Percentiles rank a stretch among this genome's conserved stretches.
Conservation (phyloP, 495 filamentous ascomycete genomes). For the Letharia columbiana region DNA sequence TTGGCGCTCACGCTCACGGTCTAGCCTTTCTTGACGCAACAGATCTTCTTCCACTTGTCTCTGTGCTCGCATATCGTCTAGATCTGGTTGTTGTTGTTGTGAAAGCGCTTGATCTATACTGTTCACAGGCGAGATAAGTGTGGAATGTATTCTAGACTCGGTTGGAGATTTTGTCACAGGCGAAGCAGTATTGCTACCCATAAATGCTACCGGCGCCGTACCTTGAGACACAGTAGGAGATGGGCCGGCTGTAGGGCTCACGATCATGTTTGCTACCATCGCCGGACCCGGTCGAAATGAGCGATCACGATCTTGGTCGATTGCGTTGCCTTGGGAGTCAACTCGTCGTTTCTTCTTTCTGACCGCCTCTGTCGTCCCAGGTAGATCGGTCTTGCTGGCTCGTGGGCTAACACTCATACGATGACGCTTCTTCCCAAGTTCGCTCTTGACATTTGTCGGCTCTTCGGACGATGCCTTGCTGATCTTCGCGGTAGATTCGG, state of each 20-base stretch:
- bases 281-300: constrained; percentile 18
- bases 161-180: constrained; percentile 20
- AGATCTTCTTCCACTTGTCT: constrained; percentile 19
- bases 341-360: constrained; percentile 44
- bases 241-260: constrained; percentile 23
- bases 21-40: constrained; percentile 11
- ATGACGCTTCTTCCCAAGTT: constrained; percentile 52
- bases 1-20: constrained; percentile 14
- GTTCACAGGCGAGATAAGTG: constrained; percentile 15
- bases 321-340: constrained; percentile 28
- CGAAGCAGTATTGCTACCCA: constrained; percentile 24
- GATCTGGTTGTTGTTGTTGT: constrained; percentile 12
- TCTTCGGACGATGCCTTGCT: constrained; percentile 16
- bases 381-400: constrained; percentile 45
- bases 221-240: constrained; percentile 28
- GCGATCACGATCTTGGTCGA: constrained; percentile 17
- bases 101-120: constrained; percentile 22
- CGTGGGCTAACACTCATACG: constrained; percentile 62
- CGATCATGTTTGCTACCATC: constrained; percentile 37
- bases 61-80: constrained; percentile 20
- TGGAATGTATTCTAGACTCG: constrained; percentile 8
- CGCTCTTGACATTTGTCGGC: constrained; percentile 24
- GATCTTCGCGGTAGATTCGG: constrained; percentile 11
- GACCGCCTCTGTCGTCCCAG: constrained; percentile 32
- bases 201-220: constrained; percentile 26